Conservation (phyloP, 306 rosid genomes). For the Cicer judaicum region DNA sequence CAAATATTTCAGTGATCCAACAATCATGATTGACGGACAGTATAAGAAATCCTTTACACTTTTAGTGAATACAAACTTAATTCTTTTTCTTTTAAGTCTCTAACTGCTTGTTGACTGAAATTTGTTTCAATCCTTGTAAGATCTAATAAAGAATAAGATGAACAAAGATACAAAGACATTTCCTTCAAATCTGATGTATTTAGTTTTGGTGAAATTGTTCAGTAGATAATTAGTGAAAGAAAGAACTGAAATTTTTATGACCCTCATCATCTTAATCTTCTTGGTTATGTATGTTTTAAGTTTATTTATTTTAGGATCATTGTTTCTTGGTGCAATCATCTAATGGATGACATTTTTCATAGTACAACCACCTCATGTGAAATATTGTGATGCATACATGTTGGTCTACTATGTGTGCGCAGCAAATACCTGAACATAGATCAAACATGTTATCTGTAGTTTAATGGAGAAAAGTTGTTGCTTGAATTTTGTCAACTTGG, state of each 20-base stretch:
- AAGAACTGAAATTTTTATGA: conserved; percentile 10
- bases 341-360: neutral
- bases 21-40: too few relatives aligned
- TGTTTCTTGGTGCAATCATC: neutral
- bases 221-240: conserved; percentile 28
- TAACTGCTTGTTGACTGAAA: too few relatives aligned
- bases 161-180: neutral
- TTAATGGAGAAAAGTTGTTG: neutral
- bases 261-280: conserved; percentile 33
- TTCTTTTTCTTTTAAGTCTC: too few relatives aligned
- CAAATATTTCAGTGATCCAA: too few relatives aligned
- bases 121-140: too few relatives aligned
- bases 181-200: conserved; percentile 38
- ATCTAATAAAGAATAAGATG: too few relatives aligned
- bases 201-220: conserved; percentile 32
- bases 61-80: too few relatives aligned
- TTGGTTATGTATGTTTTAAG: conserved; percentile 18
- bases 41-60: too few relatives aligned
- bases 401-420: neutral
- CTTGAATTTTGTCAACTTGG: neutral
- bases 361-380: neutral
- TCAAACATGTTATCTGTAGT: conserved; percentile 5
- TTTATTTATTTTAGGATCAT: too few relatives aligned
- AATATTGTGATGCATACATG: neutral
- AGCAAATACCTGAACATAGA: conserved; percentile 6